phyloP scores from a whole-genome alignment of 495 filamentous ascomycete species.

The Sabuloglossum arenarium region DNA sequence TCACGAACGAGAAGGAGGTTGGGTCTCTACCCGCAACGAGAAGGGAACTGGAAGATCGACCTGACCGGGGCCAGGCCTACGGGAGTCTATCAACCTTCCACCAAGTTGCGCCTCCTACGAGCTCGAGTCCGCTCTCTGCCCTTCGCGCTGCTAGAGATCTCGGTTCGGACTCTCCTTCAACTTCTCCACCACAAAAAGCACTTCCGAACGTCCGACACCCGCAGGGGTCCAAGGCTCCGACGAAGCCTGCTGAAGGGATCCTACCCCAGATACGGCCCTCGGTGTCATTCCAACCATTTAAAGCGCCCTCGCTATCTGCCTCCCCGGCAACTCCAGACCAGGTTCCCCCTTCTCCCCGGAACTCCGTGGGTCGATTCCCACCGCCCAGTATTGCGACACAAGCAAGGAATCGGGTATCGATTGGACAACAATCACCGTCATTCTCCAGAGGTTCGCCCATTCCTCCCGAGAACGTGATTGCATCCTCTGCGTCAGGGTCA shows the following conservation, averaged over 20 bases:
- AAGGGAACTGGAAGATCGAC: slow-evolving; percentile 23
- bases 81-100: slow-evolving; percentile 89
- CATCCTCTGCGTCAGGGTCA: slow-evolving; percentile 43
- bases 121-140: slow-evolving; percentile 73
- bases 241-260: slow-evolving; percentile 32
- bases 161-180: slow-evolving; percentile 25
- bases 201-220: slow-evolving; percentile 34
- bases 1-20: slow-evolving; percentile 30
- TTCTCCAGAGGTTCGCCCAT: slow-evolving; percentile 33
- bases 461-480: slow-evolving; percentile 32
- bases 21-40: slow-evolving; percentile 49
- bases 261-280: slow-evolving; percentile 48
- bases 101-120: slow-evolving; percentile 47
- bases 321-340: slow-evolving; percentile 47
- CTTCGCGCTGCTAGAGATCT: slow-evolving; percentile 45
- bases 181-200: slow-evolving; percentile 40
- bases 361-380: slow-evolving; percentile 30
- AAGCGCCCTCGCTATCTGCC: slow-evolving; percentile 80
- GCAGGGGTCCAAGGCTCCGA: slow-evolving; percentile 37
- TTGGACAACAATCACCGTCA: slow-evolving; percentile 42
- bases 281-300: slow-evolving; percentile 86
- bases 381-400: slow-evolving; percentile 35
- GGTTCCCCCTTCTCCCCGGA: slow-evolving; percentile 37
- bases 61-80: slow-evolving; percentile 61
- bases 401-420: slow-evolving; percentile 41